These are phyloP conservation scores for Arabidopsis lyrata DNA, from an alignment of 441 rosid genomes.

Conservation along the genomic window DNA sequence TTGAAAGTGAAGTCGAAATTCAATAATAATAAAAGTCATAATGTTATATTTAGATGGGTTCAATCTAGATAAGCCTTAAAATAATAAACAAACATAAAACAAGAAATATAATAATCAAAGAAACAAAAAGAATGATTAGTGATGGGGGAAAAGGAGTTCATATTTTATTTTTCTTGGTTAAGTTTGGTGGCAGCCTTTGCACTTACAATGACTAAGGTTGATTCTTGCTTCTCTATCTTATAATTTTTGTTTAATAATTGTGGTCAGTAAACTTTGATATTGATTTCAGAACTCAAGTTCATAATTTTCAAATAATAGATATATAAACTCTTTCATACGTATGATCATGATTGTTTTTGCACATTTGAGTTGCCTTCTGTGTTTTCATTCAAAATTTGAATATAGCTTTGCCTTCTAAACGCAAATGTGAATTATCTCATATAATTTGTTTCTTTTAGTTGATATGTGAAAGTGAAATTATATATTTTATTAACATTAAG, in stretches of 20 bases:
- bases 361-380: not conserved
- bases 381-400: not conserved
- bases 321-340: too few relatives aligned
- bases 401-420: not conserved
- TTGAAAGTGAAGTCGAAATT: constrained; percentile 28
- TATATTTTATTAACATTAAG: not conserved
- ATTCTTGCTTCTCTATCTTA: constrained; percentile 28
- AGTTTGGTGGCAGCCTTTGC: constrained; percentile 46
- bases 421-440: not conserved
- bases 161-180: constrained; percentile 33
- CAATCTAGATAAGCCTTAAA: constrained; percentile 43
- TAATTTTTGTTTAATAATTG: constrained; percentile 7
- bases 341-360: too few relatives aligned
- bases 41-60: constrained; percentile 36
- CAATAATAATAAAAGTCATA: constrained; percentile 32
- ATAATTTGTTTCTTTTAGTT: not conserved
- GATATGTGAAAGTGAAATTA: not conserved
- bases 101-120: constrained; percentile 25
- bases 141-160: constrained; percentile 37
- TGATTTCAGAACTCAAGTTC: not conserved
- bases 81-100: constrained; percentile 31
- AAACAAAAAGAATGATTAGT: constrained; percentile 38
- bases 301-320: not conserved
- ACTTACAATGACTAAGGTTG: constrained; percentile 43
- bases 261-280: constrained; percentile 14